Percentiles rank a stretch among this genome's conserved stretches.
Evolutionary conservation across 768 basidiomycete species (phyloP).

Genomic region (Agrocybe praecox): DNA sequence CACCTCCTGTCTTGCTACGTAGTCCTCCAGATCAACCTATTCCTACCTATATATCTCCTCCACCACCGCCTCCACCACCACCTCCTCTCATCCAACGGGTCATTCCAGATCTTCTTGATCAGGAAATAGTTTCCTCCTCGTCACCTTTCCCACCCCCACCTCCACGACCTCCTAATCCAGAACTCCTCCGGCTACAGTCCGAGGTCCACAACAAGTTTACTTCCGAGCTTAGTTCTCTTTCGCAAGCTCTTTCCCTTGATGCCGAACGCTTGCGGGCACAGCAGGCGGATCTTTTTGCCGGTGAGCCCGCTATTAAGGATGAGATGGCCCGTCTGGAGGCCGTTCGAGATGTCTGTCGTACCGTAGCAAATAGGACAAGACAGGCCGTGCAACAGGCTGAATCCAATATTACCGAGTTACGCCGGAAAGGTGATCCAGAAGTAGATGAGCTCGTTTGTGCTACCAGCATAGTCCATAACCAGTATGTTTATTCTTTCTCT

Average conservation of each 20-base stretch:
- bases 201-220: constrained; percentile 76
- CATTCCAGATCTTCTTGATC: constrained; percentile 65
- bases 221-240: constrained; percentile 71
- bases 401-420: constrained; percentile 73
- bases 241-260: constrained; percentile 63
- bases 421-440: constrained; percentile 84
- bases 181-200: constrained; percentile 78
- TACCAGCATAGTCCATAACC: constrained; percentile 95
- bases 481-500: constrained; percentile 56
- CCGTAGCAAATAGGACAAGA: constrained; percentile 69
- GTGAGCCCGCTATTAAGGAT: constrained; percentile 92
- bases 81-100: constrained; percentile 19
- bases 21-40: constrained; percentile 10
- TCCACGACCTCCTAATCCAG: constrained; percentile 89
- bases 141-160: constrained; percentile 30
- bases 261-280: constrained; percentile 78
- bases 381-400: constrained; percentile 69
- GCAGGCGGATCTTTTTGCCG: constrained; percentile 82
- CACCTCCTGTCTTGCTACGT: constrained; percentile 3
- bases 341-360: constrained; percentile 87
- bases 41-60: constrained; percentile 15
- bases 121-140: constrained; percentile 37
- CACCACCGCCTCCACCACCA: background rate
- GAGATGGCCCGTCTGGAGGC: constrained; percentile 95
- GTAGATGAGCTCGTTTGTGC: constrained; percentile 97